These are phyloP conservation scores for Leccinum pachyderme DNA, from an alignment of 1,284 basidiomycete genomes.

Conservation along the genomic window DNA sequence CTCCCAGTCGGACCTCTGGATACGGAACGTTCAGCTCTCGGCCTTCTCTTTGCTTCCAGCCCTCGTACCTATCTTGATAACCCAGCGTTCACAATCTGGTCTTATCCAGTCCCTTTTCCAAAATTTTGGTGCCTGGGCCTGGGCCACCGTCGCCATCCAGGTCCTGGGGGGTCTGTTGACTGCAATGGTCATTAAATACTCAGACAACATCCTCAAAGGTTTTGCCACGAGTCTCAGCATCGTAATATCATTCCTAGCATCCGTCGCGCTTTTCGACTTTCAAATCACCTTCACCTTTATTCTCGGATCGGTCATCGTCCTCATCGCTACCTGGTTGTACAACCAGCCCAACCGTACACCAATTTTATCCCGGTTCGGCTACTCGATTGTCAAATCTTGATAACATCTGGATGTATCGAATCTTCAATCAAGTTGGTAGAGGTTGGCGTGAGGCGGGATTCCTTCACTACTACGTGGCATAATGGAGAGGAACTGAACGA, in stretches of 20 bases:
- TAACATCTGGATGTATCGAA: conserved; percentile 7
- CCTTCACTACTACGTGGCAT: conserved; percentile 8
- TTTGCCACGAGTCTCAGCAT: conserved; percentile 94
- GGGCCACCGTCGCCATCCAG: conserved; percentile 87
- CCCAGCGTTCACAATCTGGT: conserved; percentile 39
- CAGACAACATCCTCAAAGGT: conserved; percentile 89
- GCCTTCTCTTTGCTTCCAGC: conserved; percentile 93
- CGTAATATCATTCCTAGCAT: conserved; percentile 89
- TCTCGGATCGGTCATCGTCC: conserved; percentile 78
- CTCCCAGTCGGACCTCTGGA: conserved; percentile 88
- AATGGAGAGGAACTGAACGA: conserved; percentile 14
- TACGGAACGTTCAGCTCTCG: conserved; percentile 95
- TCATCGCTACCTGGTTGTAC: conserved; percentile 88
- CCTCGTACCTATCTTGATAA: conserved; percentile 77
- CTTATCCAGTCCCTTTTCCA: conserved; percentile 53
- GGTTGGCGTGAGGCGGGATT: not conserved
- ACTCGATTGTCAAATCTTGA: conserved; percentile 30
- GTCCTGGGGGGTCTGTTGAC: conserved; percentile 90
- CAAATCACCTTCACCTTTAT: conserved; percentile 83
- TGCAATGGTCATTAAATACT: conserved; percentile 83
- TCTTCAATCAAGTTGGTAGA: not conserved
- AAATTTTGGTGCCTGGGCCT: conserved; percentile 88
- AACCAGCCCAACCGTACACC: conserved; percentile 57
- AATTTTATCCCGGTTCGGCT: conserved; percentile 26
- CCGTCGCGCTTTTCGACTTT: conserved; percentile 86